Percentiles rank a stretch among this genome's conserved stretches.
These are phyloP conservation scores for Coemansia sp. DNA, from an alignment of 192 early-diverging fungal species.

Conservation along the genomic window DNA sequence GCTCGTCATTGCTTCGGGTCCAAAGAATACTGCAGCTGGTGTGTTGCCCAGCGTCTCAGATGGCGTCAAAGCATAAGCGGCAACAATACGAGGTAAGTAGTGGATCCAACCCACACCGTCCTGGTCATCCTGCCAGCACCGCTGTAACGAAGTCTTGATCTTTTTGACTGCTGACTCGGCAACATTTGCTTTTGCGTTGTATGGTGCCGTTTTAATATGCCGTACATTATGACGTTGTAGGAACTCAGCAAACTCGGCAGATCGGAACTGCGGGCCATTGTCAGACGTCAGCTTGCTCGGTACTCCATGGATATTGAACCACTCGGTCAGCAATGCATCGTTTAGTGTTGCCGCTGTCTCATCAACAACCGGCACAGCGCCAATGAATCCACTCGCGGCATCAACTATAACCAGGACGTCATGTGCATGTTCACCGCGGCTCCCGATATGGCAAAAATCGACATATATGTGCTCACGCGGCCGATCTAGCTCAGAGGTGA, in stretches of 20 bases:
- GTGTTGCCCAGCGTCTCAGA: neutral
- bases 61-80: neutral
- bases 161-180: conserved; percentile 7
- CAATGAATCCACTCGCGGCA: neutral
- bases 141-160: neutral
- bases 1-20: neutral
- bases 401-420: neutral
- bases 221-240: neutral
- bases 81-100: neutral
- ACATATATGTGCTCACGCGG: conserved; percentile 9
- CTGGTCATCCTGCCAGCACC: neutral
- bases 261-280: neutral
- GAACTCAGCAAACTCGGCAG: neutral
- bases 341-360: neutral
- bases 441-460: neutral
- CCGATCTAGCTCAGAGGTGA: neutral
- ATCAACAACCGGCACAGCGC: neutral
- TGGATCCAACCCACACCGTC: neutral
- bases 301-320: neutral
- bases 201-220: neutral
- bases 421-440: neutral
- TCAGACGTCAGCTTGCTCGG: neutral
- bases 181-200: conserved; percentile 1
- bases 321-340: neutral
- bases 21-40: neutral